phyloP scores from a whole-genome alignment of 2,329 filamentous ascomycete species.

The Fusarium chuoi region DNA sequence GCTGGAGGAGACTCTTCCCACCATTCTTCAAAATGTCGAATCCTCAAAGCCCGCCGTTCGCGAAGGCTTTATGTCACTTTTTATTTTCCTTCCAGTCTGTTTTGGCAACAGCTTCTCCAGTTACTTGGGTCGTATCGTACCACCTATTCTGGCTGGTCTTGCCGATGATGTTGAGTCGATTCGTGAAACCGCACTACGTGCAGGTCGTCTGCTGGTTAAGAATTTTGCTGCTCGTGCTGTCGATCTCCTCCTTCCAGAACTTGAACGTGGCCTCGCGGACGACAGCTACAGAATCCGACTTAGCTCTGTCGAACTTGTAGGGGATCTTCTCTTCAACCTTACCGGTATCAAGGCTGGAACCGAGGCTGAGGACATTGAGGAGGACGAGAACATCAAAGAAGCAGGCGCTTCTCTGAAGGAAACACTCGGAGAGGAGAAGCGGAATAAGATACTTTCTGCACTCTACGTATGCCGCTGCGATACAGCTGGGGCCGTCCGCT shows the following conservation, averaged over 20 bases:
- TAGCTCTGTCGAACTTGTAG: constrained; percentile 96
- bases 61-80: constrained; percentile 99
- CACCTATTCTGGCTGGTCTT: constrained; percentile 90
- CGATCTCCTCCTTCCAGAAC: constrained; percentile 90
- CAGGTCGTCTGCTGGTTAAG: constrained; percentile 94
- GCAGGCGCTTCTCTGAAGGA: constrained; percentile 94
- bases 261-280: constrained; percentile 96
- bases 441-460: constrained; percentile 96
- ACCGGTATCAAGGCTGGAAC: constrained; percentile 87
- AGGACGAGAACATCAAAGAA: constrained; percentile 83
- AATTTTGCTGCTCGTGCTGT: constrained; percentile 97
- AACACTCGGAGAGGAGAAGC: constrained; percentile 92
- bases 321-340: constrained; percentile 96
- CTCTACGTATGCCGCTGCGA: constrained; percentile 98
- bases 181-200: constrained; percentile 93
- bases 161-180: constrained; percentile 98
- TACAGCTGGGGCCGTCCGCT: constrained; percentile 89
- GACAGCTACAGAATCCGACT: constrained; percentile 97
- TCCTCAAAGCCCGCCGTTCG: constrained; percentile 90
- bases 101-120: constrained; percentile 98
- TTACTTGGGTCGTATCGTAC: constrained; percentile 95
- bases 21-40: constrained; percentile 94
- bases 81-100: constrained; percentile 98
- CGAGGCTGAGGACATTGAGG: constrained; percentile 81
- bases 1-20: constrained; percentile 94